Percentiles rank a stretch among this genome's conserved stretches.
These are phyloP conservation scores for Polygonum aviculare DNA, from an alignment of 148 eudicot genomes.

Conservation along the genomic window DNA sequence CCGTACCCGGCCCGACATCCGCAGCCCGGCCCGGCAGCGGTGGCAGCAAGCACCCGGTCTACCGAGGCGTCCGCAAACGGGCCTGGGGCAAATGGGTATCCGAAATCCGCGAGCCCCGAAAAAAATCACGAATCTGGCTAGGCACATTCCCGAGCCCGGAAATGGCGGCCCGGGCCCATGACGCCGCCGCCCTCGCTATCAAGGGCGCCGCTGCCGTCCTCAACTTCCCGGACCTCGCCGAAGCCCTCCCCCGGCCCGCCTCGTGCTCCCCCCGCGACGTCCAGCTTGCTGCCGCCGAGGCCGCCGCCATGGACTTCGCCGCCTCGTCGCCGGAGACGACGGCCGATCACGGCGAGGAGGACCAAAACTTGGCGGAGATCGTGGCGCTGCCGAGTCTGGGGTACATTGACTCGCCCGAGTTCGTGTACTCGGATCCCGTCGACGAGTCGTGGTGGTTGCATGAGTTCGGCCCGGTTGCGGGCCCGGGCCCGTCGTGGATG, in stretches of 20 bases:
- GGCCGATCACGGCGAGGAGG: background rate
- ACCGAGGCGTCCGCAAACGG: slow-evolving; percentile 56
- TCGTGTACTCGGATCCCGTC: slow-evolving; percentile 17
- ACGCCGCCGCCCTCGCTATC: slow-evolving; percentile 48
- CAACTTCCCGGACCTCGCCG: slow-evolving; percentile 54
- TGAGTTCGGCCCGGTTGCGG: background rate
- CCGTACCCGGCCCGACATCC: background rate
- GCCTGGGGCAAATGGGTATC: slow-evolving; percentile 81
- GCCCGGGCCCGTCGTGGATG: background rate
- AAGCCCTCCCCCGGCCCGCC: slow-evolving; percentile 40
- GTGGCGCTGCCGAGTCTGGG: slow-evolving; percentile 55
- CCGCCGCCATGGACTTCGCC: slow-evolving; percentile 41
- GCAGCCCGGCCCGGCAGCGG: background rate
- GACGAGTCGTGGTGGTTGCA: slow-evolving; percentile 27
- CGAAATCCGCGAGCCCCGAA: slow-evolving; percentile 59
- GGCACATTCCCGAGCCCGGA: slow-evolving; percentile 65
- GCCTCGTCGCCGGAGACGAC: slow-evolving; percentile 6
- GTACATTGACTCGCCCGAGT: slow-evolving; percentile 29
- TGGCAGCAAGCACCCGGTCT: slow-evolving; percentile 35
- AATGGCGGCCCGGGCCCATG: slow-evolving; percentile 78
- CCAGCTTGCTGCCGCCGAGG: slow-evolving; percentile 49
- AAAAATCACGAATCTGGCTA: slow-evolving; percentile 68
- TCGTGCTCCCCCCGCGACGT: slow-evolving; percentile 52
- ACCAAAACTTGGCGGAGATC: slow-evolving; percentile 43
- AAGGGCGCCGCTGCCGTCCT: slow-evolving; percentile 49